A percentile compares a stretch with the other conserved stretches of the same genome.
These are phyloP conservation scores for Calonectria hawksworthii DNA, from an alignment of 2,329 filamentous ascomycete genomes.

Conservation along the genomic window DNA sequence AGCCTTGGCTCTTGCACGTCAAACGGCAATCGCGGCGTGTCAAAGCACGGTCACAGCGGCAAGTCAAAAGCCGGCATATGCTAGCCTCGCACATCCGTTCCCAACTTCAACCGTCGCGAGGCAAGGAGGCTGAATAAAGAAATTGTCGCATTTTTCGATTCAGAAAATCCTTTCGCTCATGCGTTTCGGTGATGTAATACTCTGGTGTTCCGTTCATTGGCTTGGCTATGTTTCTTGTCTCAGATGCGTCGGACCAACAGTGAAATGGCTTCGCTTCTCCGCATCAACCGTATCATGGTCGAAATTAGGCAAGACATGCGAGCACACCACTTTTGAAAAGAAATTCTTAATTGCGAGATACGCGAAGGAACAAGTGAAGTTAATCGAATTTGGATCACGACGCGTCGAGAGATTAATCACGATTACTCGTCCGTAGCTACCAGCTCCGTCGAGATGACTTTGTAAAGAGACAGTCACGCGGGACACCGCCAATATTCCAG, in stretches of 20 bases:
- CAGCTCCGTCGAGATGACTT: neutral
- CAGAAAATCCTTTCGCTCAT: neutral
- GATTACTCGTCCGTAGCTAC: neutral
- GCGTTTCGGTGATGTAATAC: neutral
- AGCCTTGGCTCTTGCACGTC: neutral
- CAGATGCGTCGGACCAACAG: neutral
- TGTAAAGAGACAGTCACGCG: neutral
- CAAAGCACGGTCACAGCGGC: neutral
- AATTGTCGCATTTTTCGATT: neutral
- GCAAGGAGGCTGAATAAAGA: neutral
- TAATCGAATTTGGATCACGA: neutral
- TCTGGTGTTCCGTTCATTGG: neutral
- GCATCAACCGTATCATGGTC: neutral
- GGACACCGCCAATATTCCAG: neutral
- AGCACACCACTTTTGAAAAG: too few species aligned
- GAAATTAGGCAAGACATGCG: neutral
- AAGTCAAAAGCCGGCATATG: neutral
- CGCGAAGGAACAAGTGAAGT: neutral
- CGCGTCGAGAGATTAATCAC: neutral
- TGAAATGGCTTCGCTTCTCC: neutral
- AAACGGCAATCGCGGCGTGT: neutral
- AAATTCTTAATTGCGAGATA: neutral
- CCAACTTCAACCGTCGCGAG: neutral
- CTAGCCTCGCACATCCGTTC: neutral
- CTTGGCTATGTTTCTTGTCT: neutral